Conservation (phyloP, 345 rosid species). For the Anastatica hierochuntica region DNA sequence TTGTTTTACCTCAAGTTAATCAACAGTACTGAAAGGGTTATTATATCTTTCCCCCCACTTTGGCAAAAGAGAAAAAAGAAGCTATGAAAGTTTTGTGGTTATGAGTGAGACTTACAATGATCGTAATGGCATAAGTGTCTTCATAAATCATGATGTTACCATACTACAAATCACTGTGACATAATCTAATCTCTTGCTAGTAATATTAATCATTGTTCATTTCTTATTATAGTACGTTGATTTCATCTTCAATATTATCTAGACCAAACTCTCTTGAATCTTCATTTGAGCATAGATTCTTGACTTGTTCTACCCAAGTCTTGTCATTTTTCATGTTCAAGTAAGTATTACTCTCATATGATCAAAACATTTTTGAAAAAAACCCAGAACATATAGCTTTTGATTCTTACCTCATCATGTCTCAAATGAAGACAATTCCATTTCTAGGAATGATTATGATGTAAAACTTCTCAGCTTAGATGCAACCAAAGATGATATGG, state of each 20-base stretch:
- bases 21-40: too few species aligned
- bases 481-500: slow-evolving; percentile 60
- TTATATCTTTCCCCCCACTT: too few species aligned
- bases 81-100: too few species aligned
- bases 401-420: slow-evolving; percentile 47
- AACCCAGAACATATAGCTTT: background rate
- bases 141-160: slow-evolving; percentile 97
- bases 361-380: too few species aligned
- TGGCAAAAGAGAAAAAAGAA: too few species aligned
- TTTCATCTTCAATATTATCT: slow-evolving; percentile 53
- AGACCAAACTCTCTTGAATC: slow-evolving; percentile 46
- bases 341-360: background rate
- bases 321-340: slow-evolving; percentile 31
- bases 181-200: slow-evolving; percentile 52
- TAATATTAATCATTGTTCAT: slow-evolving; percentile 24
- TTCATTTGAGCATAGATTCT: slow-evolving; percentile 40
- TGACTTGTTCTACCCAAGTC: slow-evolving; percentile 56
- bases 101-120: slow-evolving; percentile 53
- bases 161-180: slow-evolving; percentile 93
- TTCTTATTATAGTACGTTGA: slow-evolving; percentile 45
- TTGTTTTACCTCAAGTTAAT: slow-evolving; percentile 12
- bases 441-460: slow-evolving; percentile 61
- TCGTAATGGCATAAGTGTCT: slow-evolving; percentile 52
- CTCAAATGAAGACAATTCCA: slow-evolving; percentile 49
- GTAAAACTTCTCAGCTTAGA: slow-evolving; percentile 77